Conservation (phyloP, 441 rosid genomes). For the Croton setiger region DNA sequence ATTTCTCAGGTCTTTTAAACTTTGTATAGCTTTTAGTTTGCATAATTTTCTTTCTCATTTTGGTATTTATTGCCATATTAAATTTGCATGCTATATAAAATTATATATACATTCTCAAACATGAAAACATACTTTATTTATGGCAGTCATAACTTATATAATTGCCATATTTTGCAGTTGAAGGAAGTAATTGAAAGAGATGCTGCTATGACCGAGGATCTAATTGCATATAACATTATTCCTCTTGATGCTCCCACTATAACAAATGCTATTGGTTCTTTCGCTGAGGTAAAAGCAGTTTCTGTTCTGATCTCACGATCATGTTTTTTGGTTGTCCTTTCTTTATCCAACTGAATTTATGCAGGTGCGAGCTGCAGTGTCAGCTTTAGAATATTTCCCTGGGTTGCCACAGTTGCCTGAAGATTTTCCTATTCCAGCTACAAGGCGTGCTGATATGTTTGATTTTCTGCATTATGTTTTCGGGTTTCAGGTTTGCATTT, state of each 20-base stretch:
- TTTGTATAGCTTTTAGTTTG: not conserved
- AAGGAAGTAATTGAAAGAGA: conserved; percentile 80
- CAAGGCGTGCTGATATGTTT: conserved; percentile 72
- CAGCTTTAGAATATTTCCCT: conserved; percentile 60
- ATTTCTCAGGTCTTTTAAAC: not conserved
- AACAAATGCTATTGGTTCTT: conserved; percentile 59
- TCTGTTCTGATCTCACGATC: conserved; percentile 17
- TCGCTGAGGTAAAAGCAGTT: conserved; percentile 64
- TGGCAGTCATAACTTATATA: conserved; percentile 15
- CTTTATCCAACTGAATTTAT: conserved; percentile 18
- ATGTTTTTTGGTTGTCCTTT: conserved; percentile 22
- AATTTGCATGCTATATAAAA: not conserved
- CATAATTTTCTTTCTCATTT: not conserved
- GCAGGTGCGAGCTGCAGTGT: conserved; percentile 85
- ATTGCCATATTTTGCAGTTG: conserved; percentile 48
- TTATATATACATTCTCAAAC: too few species aligned
- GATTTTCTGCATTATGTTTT: conserved; percentile 87
- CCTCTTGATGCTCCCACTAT: conserved; percentile 79
- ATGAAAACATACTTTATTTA: not conserved
- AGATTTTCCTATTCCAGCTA: conserved; percentile 68
- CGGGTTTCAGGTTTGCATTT: conserved; percentile 86
- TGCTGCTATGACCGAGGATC: conserved; percentile 92
- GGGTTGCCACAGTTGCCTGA: conserved; percentile 72
- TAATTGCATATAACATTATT: conserved; percentile 83
- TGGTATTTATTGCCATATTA: not conserved